These are phyloP conservation scores for Cinchona pubescens DNA, from an alignment of 257 asterid genomes.

Conservation along the genomic window DNA sequence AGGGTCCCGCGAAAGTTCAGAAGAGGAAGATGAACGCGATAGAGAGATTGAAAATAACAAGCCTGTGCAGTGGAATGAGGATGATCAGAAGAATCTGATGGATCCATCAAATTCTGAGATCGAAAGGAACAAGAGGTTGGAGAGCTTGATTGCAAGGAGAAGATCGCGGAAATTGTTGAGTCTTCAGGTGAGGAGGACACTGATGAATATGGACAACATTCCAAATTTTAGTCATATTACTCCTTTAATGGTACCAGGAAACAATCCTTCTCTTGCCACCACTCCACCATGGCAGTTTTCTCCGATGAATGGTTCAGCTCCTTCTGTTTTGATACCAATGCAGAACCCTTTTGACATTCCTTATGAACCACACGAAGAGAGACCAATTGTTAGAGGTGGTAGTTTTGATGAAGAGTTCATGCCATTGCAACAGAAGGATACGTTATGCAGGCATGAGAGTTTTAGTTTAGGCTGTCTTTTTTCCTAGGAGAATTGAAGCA, in stretches of 20 bases:
- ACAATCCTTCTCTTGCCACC: too few species aligned
- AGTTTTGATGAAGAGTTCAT: slow-evolving; percentile 69
- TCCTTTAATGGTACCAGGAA: slow-evolving; percentile 46
- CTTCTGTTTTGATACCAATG: slow-evolving; percentile 61
- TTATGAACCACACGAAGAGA: slow-evolving; percentile 89
- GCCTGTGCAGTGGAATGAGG: slow-evolving; percentile 38
- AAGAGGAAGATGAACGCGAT: slow-evolving; percentile 34
- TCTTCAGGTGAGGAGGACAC: slow-evolving; percentile 46
- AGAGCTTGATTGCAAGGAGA: slow-evolving; percentile 82
- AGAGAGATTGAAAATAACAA: slow-evolving; percentile 30
- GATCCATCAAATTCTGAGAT: slow-evolving; percentile 61
- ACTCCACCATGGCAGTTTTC: slow-evolving; percentile 28
- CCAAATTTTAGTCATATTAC: slow-evolving; percentile 29
- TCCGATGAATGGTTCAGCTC: slow-evolving; percentile 82
- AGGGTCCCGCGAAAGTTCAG: slow-evolving; percentile 20
- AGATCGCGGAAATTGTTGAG: slow-evolving; percentile 55
- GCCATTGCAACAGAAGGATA: slow-evolving; percentile 38
- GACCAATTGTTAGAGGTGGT: slow-evolving; percentile 73
- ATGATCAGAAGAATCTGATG: slow-evolving; percentile 46
- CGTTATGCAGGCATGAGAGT: slow-evolving; percentile 64
- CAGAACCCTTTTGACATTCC: slow-evolving; percentile 89
- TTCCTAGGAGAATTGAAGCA: slow-evolving; percentile 22
- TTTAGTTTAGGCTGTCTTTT: slow-evolving; percentile 46
- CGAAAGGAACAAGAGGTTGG: slow-evolving; percentile 74
- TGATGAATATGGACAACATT: slow-evolving; percentile 42